Evolutionary conservation across 2,329 filamentous ascomycete species (phyloP).

Genomic region (Ophiocordyceps australis): DNA sequence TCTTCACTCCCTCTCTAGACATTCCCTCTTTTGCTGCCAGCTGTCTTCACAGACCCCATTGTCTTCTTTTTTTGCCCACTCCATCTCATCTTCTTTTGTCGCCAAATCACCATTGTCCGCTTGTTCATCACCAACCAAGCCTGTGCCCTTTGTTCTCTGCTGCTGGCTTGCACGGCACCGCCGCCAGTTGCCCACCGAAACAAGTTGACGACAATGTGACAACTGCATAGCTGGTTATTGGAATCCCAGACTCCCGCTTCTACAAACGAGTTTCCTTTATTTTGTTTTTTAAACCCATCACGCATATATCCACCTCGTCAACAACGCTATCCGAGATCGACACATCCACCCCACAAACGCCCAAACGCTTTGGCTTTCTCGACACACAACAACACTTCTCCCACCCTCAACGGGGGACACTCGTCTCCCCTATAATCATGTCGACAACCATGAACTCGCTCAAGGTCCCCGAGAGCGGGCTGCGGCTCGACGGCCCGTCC

Average conservation of each 20-base stretch:
- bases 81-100: too few relatives aligned
- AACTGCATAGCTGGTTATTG: too few relatives aligned
- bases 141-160: constrained; percentile 5
- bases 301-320: constrained; percentile 1
- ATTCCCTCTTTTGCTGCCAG: constrained; percentile 2
- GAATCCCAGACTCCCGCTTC: too few relatives aligned
- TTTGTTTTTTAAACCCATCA: too few relatives aligned
- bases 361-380: background rate
- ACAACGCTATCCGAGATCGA: background rate
- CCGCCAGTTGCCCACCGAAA: too few relatives aligned
- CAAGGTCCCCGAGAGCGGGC: constrained; percentile 36
- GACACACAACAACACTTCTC: too few relatives aligned
- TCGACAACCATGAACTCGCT: constrained; percentile 28
- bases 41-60: constrained; percentile 1
- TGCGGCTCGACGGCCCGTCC: constrained; percentile 34
- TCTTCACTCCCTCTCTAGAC: constrained; percentile 1
- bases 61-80: constrained; percentile 3
- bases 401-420: too few relatives aligned
- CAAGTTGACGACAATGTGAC: constrained; percentile 5
- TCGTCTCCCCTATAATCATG: too few relatives aligned
- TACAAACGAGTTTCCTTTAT: too few relatives aligned
- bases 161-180: background rate
- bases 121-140: constrained; percentile 6
- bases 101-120: too few relatives aligned
- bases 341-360: background rate